These are phyloP conservation scores for Geranium incanum DNA, from an alignment of 441 rosid species.

Conservation along the genomic window DNA sequence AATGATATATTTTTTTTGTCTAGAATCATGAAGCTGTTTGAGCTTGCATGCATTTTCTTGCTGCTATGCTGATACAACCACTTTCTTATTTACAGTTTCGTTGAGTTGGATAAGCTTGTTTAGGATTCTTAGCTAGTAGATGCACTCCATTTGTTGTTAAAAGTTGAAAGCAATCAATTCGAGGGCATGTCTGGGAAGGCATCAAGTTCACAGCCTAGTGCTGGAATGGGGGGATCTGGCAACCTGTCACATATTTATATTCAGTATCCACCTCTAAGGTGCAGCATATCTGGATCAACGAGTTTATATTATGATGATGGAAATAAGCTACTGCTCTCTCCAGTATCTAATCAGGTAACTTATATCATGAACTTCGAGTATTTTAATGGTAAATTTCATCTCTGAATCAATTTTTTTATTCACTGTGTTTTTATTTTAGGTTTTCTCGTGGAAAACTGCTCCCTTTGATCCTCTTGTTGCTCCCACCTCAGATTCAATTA, in stretches of 20 bases:
- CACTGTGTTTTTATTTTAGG: conserved; percentile 29
- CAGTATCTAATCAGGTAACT: conserved; percentile 58
- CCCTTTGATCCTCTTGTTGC: conserved; percentile 54
- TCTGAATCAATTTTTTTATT: conserved; percentile 13
- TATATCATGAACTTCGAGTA: conserved; percentile 12
- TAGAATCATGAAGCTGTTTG: background rate
- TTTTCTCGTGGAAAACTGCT: conserved; percentile 71
- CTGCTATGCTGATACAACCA: conserved; percentile 12
- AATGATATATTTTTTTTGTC: background rate
- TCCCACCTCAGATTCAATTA: conserved; percentile 63
- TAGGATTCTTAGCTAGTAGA: conserved; percentile 2
- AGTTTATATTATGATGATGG: conserved; percentile 87
- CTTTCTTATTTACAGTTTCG: conserved; percentile 2
- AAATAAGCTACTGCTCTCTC: conserved; percentile 56
- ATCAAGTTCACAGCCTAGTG: conserved; percentile 57
- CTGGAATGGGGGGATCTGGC: conserved; percentile 56
- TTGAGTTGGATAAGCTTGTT: background rate
- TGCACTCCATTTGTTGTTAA: conserved; percentile 11
- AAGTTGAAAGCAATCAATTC: conserved; percentile 24
- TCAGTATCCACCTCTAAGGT: conserved; percentile 57
- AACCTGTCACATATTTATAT: conserved; percentile 80
- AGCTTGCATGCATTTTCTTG: conserved; percentile 7
- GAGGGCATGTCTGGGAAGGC: conserved; percentile 45
- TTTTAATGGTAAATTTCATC: conserved; percentile 16
- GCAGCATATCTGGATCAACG: conserved; percentile 59